Evolutionary conservation across 768 basidiomycete species (phyloP).

Genomic region (Amanita subjunquillea): DNA sequence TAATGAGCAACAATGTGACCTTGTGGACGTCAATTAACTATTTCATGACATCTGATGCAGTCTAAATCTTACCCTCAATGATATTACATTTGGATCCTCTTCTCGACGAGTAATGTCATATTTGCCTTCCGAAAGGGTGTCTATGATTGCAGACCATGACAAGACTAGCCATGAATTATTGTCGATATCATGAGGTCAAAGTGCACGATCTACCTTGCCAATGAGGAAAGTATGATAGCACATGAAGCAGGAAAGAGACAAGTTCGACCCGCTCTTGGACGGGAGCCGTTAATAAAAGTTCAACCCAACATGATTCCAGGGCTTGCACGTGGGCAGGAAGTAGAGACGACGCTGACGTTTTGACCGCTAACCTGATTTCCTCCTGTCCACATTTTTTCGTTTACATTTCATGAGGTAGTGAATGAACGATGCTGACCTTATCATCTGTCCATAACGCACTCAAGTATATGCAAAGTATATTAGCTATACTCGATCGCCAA

Average conservation of each 20-base stretch:
- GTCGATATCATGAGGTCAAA: neutral
- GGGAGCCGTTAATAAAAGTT: constrained; percentile 44
- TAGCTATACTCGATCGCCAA: constrained; percentile 53
- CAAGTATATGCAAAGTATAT: constrained; percentile 54
- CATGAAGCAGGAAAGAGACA: constrained; percentile 52
- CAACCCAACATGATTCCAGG: constrained; percentile 61
- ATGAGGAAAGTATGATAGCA: constrained; percentile 54
- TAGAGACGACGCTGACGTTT: constrained; percentile 48
- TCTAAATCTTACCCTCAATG: constrained; percentile 30
- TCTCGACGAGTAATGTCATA: constrained; percentile 25
- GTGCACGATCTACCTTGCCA: constrained; percentile 49
- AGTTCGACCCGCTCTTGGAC: constrained; percentile 47
- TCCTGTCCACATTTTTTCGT: constrained; percentile 34
- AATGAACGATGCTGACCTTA: constrained; percentile 26
- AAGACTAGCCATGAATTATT: constrained; percentile 33
- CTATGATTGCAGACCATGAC: constrained; percentile 53
- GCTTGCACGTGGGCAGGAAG: constrained; percentile 56
- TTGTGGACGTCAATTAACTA: constrained; percentile 14
- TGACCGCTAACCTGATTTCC: constrained; percentile 51
- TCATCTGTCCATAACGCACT: constrained; percentile 53
- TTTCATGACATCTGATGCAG: neutral
- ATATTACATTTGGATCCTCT: constrained; percentile 38
- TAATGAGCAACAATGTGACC: constrained; percentile 47
- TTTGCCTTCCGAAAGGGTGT: constrained; percentile 47
- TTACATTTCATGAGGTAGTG: neutral